A percentile compares a stretch with the other conserved stretches of the same genome.
Evolutionary conservation across 2,329 filamentous ascomycete genomes (phyloP).

Genomic region (Lecanosticta acicola): DNA sequence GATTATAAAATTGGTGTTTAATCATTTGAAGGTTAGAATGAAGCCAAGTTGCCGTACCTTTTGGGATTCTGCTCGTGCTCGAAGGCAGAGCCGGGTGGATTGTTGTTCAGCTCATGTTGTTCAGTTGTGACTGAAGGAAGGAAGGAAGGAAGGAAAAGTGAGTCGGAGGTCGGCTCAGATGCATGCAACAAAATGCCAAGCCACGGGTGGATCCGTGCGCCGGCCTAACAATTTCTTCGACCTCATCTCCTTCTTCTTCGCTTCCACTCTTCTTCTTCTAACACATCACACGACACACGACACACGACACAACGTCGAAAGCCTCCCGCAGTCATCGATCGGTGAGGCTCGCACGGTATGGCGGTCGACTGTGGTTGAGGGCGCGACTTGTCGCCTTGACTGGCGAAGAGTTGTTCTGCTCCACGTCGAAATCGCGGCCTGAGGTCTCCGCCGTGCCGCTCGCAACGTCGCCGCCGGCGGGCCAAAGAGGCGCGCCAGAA

Average conservation of each 20-base stretch:
- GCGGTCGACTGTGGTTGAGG: background rate
- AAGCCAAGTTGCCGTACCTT: slow-evolving; percentile 6
- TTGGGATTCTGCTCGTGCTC: slow-evolving; percentile 5
- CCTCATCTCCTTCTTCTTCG: background rate
- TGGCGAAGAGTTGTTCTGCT: too few species aligned
- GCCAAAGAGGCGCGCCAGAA: background rate
- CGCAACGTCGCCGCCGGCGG: background rate
- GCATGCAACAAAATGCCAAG: background rate
- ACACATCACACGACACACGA: too few species aligned
- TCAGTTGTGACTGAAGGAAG: background rate
- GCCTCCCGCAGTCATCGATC: too few species aligned
- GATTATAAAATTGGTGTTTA: slow-evolving; percentile 60
- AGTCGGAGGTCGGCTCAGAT: background rate
- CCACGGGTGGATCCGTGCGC: background rate
- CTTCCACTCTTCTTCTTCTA: background rate
- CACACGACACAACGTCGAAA: too few species aligned
- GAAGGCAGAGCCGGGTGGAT: slow-evolving; percentile 5
- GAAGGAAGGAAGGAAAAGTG: background rate
- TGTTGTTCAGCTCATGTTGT: slow-evolving; percentile 9
- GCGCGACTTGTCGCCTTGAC: too few species aligned
- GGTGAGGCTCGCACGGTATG: too few species aligned
- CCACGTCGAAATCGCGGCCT: too few species aligned
- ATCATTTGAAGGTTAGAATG: slow-evolving; percentile 42
- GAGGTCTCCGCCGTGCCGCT: too few species aligned
- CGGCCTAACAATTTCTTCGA: background rate